Conservation (phyloP, 1,284 basidiomycete species). For the Sporisorium graminicola region DNA sequence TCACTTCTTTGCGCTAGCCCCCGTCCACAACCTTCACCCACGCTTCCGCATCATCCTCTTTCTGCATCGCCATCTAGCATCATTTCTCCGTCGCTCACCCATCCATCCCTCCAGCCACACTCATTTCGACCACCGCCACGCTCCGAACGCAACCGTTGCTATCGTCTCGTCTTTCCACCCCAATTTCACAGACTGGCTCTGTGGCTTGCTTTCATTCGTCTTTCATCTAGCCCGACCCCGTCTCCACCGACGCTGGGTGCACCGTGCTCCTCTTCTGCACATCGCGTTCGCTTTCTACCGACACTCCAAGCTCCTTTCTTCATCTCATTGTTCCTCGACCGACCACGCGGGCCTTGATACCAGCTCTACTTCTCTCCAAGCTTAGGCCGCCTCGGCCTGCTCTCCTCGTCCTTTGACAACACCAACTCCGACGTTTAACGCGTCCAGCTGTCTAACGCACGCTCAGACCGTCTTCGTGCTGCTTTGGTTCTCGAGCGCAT, state of each 20-base stretch:
- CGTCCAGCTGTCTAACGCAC: slow-evolving; percentile 1
- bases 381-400: background rate
- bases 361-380: background rate
- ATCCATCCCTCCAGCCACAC: background rate
- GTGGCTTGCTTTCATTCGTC: slow-evolving; percentile 31
- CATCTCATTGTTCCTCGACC: slow-evolving; percentile 3
- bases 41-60: slow-evolving; percentile 1
- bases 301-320: background rate
- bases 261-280: background rate
- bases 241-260: slow-evolving; percentile 17
- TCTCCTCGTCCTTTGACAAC: background rate
- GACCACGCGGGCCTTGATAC: background rate
- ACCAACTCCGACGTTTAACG: background rate
- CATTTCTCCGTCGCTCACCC: background rate
- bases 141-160: background rate
- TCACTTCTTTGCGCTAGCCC: slow-evolving; percentile 13
- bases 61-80: background rate
- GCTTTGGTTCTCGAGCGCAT: slow-evolving; percentile 1
- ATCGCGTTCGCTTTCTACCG: background rate
- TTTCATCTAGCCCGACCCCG: slow-evolving; percentile 11
- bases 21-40: background rate
- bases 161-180: slow-evolving; percentile 2
- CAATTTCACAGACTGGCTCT: slow-evolving; percentile 38
- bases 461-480: background rate
- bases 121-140: slow-evolving; percentile 11